Conservation (phyloP, 768 basidiomycete genomes). For the Megacollybia marginata region DNA sequence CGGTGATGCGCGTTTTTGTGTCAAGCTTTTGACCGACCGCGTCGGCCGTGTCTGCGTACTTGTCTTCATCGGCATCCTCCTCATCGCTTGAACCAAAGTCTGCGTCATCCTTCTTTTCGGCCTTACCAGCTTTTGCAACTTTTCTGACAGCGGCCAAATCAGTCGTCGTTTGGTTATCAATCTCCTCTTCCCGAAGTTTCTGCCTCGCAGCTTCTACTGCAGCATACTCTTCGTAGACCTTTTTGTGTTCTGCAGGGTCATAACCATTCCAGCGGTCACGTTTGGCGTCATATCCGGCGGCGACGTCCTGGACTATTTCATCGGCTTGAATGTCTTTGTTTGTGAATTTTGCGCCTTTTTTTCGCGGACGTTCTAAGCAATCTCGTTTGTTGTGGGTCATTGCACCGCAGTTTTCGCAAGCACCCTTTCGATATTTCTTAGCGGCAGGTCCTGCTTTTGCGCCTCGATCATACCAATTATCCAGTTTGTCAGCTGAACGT, state of each 20-base stretch:
- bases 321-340: conserved; percentile 87
- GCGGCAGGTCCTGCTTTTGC: conserved; percentile 81
- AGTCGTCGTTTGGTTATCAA: conserved; percentile 94
- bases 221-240: conserved; percentile 88
- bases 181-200: conserved; percentile 91
- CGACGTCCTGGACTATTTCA: conserved; percentile 79
- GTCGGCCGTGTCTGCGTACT: conserved; percentile 97
- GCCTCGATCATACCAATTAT: conserved; percentile 90
- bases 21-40: conserved; percentile 98
- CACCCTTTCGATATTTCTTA: conserved; percentile 95
- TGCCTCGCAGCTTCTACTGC: conserved; percentile 88
- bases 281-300: conserved; percentile 83
- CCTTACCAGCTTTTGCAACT: conserved; percentile 85
- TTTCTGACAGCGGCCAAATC: conserved; percentile 87
- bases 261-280: conserved; percentile 99
- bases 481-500: conserved; percentile 55
- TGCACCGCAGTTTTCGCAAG: conserved; percentile 98
- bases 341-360: conserved; percentile 91
- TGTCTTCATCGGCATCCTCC: conserved; percentile 94
- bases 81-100: conserved; percentile 97
- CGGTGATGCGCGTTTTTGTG: conserved; percentile 96
- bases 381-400: conserved; percentile 89
- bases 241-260: conserved; percentile 80
- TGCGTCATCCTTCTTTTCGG: conserved; percentile 69
- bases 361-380: conserved; percentile 93